Base-by-base conservation (phyloP, 768 basidiomycete species). In the Artomyces pyxidatus region DNA sequence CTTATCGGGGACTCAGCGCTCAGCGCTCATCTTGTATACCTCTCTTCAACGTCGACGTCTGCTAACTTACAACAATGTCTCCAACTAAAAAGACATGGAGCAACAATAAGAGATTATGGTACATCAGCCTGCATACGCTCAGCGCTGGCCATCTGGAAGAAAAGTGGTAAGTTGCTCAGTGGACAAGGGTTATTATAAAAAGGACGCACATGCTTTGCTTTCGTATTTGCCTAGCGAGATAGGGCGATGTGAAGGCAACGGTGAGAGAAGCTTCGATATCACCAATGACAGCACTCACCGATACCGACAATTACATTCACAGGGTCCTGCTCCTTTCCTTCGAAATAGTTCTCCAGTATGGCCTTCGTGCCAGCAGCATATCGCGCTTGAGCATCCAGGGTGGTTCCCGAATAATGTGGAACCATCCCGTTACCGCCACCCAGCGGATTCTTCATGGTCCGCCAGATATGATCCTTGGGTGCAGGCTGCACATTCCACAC, bases 381-480 rank as follows among this genome's bases (percentile, higher is more conserved):
- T n/a, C 9, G 29, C 25, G 23, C 19, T n/a, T 40, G 91, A 2
- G 91, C 90, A 60, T 93, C 91, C 51, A 92, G 77, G 21, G 88
- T 90, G 6, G 89, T 90, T 28, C 39, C 25, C 43, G 23, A 25
- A 2, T 28, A 41, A 25, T 38, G 25, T n/a, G 26, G 26, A 35
- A 16, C 23, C 17, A 45, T 35, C 40, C 23, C 22, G 22, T 30
- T 14, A 12, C 90, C 90, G 51, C 78, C 88, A 14, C 81, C 83
- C 9, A 85, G 75, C 22, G 80, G 77, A 71, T 90, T 89, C 70
- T 84, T 82, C 73, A 80, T 75, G 16, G 77, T 81, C 44, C 91
- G 76, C 92, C 87, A 93, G 39, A 84, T 69, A 68, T 94, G 92
- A 64, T 92, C 85, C 55, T 71, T 77, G 3, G 88, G 87, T 6